Conservation (phyloP, 495 filamentous ascomycete species). For the Penicillium nucicola region DNA sequence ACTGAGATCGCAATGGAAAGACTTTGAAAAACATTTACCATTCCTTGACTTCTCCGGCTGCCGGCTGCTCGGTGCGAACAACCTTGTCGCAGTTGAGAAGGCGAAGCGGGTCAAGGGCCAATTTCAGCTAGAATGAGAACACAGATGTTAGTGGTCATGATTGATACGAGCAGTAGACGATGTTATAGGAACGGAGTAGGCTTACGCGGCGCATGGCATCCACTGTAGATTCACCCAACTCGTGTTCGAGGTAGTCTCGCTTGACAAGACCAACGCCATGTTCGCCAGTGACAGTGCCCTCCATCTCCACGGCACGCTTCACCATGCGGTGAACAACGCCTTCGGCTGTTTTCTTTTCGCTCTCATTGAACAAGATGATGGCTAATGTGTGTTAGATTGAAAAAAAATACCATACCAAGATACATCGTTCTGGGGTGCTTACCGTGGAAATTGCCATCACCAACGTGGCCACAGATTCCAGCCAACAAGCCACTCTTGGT, state of each 20-base stretch:
- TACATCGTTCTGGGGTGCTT: constrained; percentile 14
- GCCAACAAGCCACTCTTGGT: constrained; percentile 52
- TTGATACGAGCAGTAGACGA: background rate
- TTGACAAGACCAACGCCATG: constrained; percentile 62
- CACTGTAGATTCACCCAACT: constrained; percentile 53
- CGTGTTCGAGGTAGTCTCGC: constrained; percentile 57
- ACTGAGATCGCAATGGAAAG: background rate
- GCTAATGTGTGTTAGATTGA: constrained; percentile 25
- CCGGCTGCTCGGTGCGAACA: constrained; percentile 45
- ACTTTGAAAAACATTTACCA: constrained; percentile 25
- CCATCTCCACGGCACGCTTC: constrained; percentile 60
- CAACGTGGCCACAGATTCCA: constrained; percentile 65
- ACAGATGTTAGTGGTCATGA: constrained; percentile 8
- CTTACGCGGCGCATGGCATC: constrained; percentile 63
- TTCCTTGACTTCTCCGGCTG: constrained; percentile 37
- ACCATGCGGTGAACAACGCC: constrained; percentile 58
- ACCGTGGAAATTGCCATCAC: constrained; percentile 66
- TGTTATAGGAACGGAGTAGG: constrained; percentile 7
- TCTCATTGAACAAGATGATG: constrained; percentile 56
- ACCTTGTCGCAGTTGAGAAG: constrained; percentile 69
- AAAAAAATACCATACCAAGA: background rate
- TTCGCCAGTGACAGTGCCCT: constrained; percentile 63
- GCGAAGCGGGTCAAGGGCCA: constrained; percentile 62
- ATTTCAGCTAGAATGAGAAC: constrained; percentile 49
- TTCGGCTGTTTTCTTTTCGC: constrained; percentile 47